A percentile compares a stretch with the other conserved stretches of the same genome.
Conservation (phyloP, 106 monocot species). For the Iris macrosiphon region DNA sequence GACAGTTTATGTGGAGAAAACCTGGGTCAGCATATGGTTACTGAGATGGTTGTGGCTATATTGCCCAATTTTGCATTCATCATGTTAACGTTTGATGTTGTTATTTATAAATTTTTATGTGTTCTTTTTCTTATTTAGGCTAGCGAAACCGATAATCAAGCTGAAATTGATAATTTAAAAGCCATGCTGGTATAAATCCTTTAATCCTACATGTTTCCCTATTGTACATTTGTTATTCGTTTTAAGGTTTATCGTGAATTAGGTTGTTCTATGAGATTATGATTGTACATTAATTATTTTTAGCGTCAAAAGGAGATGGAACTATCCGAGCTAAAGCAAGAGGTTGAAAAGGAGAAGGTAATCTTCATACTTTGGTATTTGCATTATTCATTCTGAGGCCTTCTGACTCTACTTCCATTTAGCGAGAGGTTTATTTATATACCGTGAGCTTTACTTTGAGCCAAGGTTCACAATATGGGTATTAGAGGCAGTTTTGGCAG, state of each 20-base stretch:
- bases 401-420: neutral
- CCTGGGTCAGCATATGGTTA: constrained; percentile 5
- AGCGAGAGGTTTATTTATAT: neutral
- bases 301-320: constrained; percentile 67
- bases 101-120: neutral
- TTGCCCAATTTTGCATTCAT: neutral
- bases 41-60: constrained; percentile 22
- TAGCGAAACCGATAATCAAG: constrained; percentile 16
- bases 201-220: neutral
- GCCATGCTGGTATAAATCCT: constrained; percentile 38
- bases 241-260: neutral
- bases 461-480: neutral
- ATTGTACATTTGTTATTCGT: neutral
- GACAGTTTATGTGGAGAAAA: constrained; percentile 2
- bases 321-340: constrained; percentile 40
- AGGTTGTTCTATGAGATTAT: neutral
- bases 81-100: neutral
- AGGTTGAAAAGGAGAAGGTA: constrained; percentile 74
- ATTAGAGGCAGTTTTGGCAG: neutral
- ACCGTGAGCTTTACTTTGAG: neutral
- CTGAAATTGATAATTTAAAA: constrained; percentile 37
- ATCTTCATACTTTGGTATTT: neutral
- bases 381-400: neutral
- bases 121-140: constrained; percentile 7
- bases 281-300: constrained; percentile 2